A percentile compares a stretch with the other conserved stretches of the same genome.
Evolutionary conservation across 441 rosid species (phyloP).

Genomic region (Manihot esculenta): DNA sequence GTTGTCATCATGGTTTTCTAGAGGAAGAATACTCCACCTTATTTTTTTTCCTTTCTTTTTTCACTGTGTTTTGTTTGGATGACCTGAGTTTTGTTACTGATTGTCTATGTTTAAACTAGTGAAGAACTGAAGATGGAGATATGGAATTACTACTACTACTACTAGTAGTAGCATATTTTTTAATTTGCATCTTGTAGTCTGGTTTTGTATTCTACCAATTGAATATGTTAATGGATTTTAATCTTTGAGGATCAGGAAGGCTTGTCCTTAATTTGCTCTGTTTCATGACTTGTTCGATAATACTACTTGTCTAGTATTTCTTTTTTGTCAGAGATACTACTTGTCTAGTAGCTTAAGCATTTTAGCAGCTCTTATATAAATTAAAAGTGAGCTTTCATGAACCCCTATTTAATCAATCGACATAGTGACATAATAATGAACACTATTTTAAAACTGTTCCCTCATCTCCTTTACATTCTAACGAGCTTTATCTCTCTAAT

Average conservation of each 20-base stretch:
- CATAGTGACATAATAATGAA: too few relatives aligned
- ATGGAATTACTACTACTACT: not conserved
- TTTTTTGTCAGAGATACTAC: too few relatives aligned
- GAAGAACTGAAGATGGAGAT: slow-evolving; percentile 19
- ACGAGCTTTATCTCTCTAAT: not conserved
- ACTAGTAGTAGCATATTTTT: slow-evolving; percentile 6
- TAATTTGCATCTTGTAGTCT: slow-evolving; percentile 11
- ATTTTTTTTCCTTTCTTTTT: slow-evolving; percentile 20
- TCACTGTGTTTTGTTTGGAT: slow-evolving; percentile 34
- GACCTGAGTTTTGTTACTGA: slow-evolving; percentile 30
- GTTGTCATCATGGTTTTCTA: slow-evolving; percentile 8
- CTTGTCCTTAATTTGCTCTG: not conserved
- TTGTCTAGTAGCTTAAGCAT: too few relatives aligned
- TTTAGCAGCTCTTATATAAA: too few relatives aligned
- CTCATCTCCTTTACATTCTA: too few relatives aligned
- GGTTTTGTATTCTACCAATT: not conserved
- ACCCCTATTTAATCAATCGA: too few relatives aligned
- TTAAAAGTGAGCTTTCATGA: too few relatives aligned
- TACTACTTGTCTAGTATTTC: too few relatives aligned
- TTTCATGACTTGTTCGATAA: too few relatives aligned
- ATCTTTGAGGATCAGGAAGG: not conserved
- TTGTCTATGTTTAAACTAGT: slow-evolving; percentile 23
- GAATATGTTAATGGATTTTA: not conserved
- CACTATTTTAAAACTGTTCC: too few relatives aligned
- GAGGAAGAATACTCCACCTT: slow-evolving; percentile 22